phyloP scores from a whole-genome alignment of 2,329 filamentous ascomycete genomes.

The Aspergillus sergii region DNA sequence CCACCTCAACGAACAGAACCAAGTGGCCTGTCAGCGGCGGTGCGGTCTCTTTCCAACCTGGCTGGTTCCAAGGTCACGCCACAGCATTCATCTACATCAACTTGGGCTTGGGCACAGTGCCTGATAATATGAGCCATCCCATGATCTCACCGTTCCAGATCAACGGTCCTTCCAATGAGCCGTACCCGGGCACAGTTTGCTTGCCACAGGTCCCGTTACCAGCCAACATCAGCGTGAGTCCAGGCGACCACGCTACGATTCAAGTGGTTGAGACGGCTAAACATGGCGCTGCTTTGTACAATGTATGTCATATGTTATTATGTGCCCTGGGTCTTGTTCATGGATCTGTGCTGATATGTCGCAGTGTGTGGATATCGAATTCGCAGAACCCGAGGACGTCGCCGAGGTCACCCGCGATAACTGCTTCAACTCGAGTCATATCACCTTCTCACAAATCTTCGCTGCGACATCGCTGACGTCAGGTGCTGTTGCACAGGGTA shows the following conservation, averaged over 20 bases:
- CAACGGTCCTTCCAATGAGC: slow-evolving; percentile 74
- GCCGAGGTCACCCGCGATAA: slow-evolving; percentile 75
- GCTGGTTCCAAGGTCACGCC: slow-evolving; percentile 90
- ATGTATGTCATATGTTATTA: slow-evolving; percentile 57
- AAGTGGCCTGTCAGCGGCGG: slow-evolving; percentile 89
- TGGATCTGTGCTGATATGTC: background rate
- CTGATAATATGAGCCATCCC: slow-evolving; percentile 81
- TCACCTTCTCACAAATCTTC: slow-evolving; percentile 78
- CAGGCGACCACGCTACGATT: slow-evolving; percentile 88
- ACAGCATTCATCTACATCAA: slow-evolving; percentile 88
- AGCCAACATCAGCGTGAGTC: slow-evolving; percentile 66
- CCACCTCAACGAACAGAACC: slow-evolving; percentile 77
- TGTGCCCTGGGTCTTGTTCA: background rate
- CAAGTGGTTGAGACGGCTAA: slow-evolving; percentile 82
- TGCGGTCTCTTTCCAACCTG: slow-evolving; percentile 86
- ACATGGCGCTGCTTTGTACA: slow-evolving; percentile 81
- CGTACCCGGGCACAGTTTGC: slow-evolving; percentile 88
- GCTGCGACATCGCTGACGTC: slow-evolving; percentile 33
- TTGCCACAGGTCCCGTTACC: slow-evolving; percentile 87
- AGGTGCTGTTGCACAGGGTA: slow-evolving; percentile 22
- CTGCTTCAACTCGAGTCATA: slow-evolving; percentile 83
- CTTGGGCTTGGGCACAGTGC: slow-evolving; percentile 79
- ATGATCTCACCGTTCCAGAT: slow-evolving; percentile 84
- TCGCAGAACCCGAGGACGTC: slow-evolving; percentile 78
- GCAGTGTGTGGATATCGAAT: slow-evolving; percentile 93